These are phyloP conservation scores for Byssothecium circinans DNA, from an alignment of 2,329 filamentous ascomycete genomes.

Conservation along the genomic window DNA sequence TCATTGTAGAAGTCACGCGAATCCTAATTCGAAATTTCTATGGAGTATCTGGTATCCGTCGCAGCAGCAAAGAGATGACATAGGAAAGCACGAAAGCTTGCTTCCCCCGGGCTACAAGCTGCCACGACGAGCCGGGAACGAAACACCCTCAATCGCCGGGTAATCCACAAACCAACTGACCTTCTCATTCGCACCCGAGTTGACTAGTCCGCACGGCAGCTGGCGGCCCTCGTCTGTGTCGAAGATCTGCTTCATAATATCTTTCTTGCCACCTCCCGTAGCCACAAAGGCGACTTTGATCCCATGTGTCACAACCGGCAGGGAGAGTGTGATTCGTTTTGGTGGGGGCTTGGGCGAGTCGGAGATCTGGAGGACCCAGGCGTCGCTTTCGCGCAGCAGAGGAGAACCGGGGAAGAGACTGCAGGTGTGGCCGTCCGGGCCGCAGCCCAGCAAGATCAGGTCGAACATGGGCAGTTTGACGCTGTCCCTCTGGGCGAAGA, in stretches of 20 bases:
- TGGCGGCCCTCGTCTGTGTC: constrained; percentile 69
- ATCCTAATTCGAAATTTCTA: neutral
- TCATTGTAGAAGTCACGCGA: too few species aligned
- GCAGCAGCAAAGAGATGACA: constrained; percentile 26
- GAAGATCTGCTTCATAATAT: constrained; percentile 90
- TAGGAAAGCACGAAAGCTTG: neutral
- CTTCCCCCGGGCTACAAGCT: constrained; percentile 55
- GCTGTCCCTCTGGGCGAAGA: constrained; percentile 89
- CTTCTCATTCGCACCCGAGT: constrained; percentile 78
- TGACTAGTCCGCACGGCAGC: constrained; percentile 85
- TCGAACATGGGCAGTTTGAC: constrained; percentile 96
- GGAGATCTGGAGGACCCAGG: constrained; percentile 90
- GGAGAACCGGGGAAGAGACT: constrained; percentile 90
- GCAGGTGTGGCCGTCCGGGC: constrained; percentile 96
- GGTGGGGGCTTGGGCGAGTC: constrained; percentile 95
- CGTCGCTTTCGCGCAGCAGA: constrained; percentile 79
- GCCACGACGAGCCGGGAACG: constrained; percentile 72
- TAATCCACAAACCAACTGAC: constrained; percentile 95
- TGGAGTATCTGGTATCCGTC: constrained; percentile 20
- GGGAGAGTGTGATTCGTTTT: constrained; percentile 84
- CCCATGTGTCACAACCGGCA: constrained; percentile 87
- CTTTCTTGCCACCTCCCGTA: constrained; percentile 86
- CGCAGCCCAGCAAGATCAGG: constrained; percentile 87
- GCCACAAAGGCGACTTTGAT: constrained; percentile 88
- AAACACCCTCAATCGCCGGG: constrained; percentile 80